A percentile compares a stretch with the other conserved stretches of the same genome.
These are phyloP conservation scores for Rhamnella rubrinervis DNA, from an alignment of 331 rosid species.

Conservation along the genomic window DNA sequence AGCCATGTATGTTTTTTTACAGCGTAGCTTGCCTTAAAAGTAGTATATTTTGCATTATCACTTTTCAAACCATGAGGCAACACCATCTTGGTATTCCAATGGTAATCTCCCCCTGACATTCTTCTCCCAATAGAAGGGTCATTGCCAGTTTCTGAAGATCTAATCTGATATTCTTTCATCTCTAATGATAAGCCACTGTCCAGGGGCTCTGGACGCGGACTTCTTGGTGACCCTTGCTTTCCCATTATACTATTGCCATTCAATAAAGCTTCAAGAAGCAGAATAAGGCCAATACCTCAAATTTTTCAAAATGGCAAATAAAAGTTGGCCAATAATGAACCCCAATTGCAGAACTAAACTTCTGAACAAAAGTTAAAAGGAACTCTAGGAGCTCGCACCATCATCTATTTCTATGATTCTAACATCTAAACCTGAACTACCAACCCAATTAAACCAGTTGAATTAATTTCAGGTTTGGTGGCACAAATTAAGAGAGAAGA, in stretches of 20 bases:
- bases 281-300: background rate
- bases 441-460: constrained; percentile 25
- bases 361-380: background rate
- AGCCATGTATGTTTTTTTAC: constrained; percentile 63
- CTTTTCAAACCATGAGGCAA: constrained; percentile 51
- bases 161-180: constrained; percentile 37
- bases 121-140: constrained; percentile 58
- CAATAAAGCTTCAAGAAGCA: constrained; percentile 8
- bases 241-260: constrained; percentile 25
- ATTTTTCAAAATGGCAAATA: constrained; percentile 14
- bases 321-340: constrained; percentile 8
- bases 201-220: constrained; percentile 26
- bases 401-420: constrained; percentile 11
- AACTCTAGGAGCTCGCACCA: constrained; percentile 3
- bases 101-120: constrained; percentile 45
- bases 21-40: constrained; percentile 48
- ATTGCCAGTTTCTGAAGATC: constrained; percentile 28
- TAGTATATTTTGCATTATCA: constrained; percentile 53
- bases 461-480: constrained; percentile 32
- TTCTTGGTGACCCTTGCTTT: constrained; percentile 29
- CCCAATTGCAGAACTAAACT: constrained; percentile 1
- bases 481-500: background rate
- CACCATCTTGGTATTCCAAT: constrained; percentile 53
- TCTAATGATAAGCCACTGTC: constrained; percentile 16
- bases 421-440: constrained; percentile 26